Evolutionary conservation across 1,139 yeast species (phyloP).

Genomic region (Saccharomyces pastorianus): DNA sequence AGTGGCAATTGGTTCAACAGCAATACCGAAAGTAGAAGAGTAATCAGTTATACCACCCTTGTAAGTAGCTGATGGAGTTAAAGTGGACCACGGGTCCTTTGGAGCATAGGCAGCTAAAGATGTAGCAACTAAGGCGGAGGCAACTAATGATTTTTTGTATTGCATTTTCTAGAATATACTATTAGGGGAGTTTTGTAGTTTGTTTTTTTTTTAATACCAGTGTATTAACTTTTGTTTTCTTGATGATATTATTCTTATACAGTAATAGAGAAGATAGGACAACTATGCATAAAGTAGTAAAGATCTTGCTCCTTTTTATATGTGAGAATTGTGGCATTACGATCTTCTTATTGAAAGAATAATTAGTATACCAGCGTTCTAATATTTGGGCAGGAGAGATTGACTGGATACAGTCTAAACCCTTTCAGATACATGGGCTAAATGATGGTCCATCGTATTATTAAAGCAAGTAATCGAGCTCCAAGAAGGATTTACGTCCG

Average conservation of each 20-base stretch:
- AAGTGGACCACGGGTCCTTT: slow-evolving; percentile 63
- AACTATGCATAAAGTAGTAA: background rate
- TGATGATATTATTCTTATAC: background rate
- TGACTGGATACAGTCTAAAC: background rate
- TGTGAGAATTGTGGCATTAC: background rate
- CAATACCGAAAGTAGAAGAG: slow-evolving; percentile 14
- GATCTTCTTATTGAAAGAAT: background rate
- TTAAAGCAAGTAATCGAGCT: background rate
- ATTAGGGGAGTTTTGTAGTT: background rate
- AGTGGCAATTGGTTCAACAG: slow-evolving; percentile 13
- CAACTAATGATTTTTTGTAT: slow-evolving; percentile 27
- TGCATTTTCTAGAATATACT: slow-evolving; percentile 21
- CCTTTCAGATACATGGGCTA: background rate
- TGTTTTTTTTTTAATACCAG: background rate
- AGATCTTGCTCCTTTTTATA: background rate
- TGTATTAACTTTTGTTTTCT: background rate
- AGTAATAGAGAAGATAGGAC: background rate
- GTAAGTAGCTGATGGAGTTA: slow-evolving; percentile 54
- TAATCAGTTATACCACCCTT: slow-evolving; percentile 46
- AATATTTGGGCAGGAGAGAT: background rate
- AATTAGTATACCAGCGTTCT: background rate
- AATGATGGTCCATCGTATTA: background rate
- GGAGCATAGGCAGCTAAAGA: slow-evolving; percentile 59
- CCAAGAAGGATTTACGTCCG: background rate
- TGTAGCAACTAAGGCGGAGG: slow-evolving; percentile 41